Conservation (phyloP, 805 yeast species). For the Candida ficus region DNA sequence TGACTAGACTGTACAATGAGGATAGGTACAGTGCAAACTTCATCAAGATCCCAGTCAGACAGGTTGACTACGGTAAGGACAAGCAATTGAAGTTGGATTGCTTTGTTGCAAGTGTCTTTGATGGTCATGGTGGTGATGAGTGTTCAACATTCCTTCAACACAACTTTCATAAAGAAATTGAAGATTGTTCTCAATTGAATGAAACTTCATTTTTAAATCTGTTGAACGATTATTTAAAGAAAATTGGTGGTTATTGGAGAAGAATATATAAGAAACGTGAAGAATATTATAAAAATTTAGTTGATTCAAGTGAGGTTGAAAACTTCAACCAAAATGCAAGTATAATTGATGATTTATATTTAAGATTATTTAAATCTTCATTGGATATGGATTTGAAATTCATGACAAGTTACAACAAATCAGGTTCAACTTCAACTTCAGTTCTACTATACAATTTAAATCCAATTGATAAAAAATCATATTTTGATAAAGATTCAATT, state of each 20-base stretch:
- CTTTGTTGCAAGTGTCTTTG: conserved; percentile 75
- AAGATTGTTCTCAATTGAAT: conserved; percentile 27
- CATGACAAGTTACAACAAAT: conserved; percentile 26
- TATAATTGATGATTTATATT: conserved; percentile 48
- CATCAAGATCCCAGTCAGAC: conserved; percentile 38
- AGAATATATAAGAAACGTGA: conserved; percentile 53
- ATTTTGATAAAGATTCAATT: conserved; percentile 57
- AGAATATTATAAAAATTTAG: conserved; percentile 29
- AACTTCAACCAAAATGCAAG: conserved; percentile 10
- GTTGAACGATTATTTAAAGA: conserved; percentile 47
- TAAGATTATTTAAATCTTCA: conserved; percentile 60
- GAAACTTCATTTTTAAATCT: conserved; percentile 37
- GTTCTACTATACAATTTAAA: conserved; percentile 47
- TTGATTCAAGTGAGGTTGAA: conserved; percentile 19
- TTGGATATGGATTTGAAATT: conserved; percentile 63
- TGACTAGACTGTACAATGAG: conserved; percentile 74
- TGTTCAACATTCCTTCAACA: conserved; percentile 59
- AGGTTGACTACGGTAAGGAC: conserved; percentile 22
- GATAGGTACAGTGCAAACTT: conserved; percentile 71
- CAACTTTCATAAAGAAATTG: conserved; percentile 51
- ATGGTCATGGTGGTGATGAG: conserved; percentile 90
- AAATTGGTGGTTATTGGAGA: conserved; percentile 81
- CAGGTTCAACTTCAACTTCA: conserved; percentile 74
- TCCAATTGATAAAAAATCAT: conserved; percentile 18
- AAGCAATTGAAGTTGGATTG: conserved; percentile 27